Evolutionary conservation across 2,329 filamentous ascomycete genomes (phyloP).

Genomic region (Rhexocercosporidium sp.): DNA sequence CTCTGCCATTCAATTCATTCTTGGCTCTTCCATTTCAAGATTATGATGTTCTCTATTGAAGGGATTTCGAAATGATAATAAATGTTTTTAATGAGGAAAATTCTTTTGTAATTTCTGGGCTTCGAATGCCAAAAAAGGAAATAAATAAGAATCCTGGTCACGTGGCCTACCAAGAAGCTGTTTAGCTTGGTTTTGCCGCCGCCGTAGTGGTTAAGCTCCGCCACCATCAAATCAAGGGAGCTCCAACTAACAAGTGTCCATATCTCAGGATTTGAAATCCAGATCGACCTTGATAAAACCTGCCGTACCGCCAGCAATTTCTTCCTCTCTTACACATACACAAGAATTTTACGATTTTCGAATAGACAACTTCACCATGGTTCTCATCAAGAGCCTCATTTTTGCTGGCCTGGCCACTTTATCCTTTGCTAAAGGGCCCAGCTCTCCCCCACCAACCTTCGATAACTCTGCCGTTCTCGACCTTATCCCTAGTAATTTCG

Average conservation of each 20-base stretch:
- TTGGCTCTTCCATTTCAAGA: neutral
- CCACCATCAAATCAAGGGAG: neutral
- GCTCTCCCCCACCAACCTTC: constrained; percentile 42
- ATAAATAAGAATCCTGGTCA: neutral
- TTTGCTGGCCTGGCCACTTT: constrained; percentile 53
- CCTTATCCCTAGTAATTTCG: constrained; percentile 89
- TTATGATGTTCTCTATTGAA: no score
- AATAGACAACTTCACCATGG: constrained; percentile 34
- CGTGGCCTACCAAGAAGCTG: neutral
- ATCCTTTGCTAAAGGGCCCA: constrained; percentile 51
- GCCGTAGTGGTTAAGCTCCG: neutral
- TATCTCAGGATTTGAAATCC: constrained; percentile 18
- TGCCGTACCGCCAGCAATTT: neutral
- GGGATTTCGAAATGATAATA: no score
- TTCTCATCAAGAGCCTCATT: constrained; percentile 63
- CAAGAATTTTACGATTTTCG: neutral
- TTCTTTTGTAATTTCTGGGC: no score
- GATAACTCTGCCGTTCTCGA: constrained; percentile 87
- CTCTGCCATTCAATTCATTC: neutral
- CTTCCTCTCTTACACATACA: neutral
- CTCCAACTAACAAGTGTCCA: constrained; percentile 18
- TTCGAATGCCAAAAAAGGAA: neutral
- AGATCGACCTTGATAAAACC: neutral
- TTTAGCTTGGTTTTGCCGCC: constrained; percentile 3
- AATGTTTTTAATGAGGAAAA: no score